These are phyloP conservation scores for Handroanthus guayacan DNA, from an alignment of 257 asterid genomes.

Conservation along the genomic window DNA sequence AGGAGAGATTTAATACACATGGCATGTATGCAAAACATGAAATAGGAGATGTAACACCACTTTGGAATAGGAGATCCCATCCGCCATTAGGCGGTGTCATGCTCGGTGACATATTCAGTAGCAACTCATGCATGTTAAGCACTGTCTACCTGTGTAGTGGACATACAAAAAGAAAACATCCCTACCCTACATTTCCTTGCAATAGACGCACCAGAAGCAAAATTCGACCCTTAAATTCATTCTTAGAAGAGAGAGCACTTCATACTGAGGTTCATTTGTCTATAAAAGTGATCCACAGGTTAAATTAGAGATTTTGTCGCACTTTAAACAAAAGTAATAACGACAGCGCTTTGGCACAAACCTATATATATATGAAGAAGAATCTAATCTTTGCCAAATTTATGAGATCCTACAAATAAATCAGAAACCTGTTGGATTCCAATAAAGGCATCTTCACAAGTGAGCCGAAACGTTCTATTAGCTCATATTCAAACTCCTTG, in stretches of 20 bases:
- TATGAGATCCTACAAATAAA: conserved; percentile 22
- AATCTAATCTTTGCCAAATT: conserved; percentile 8
- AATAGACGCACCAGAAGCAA: conserved; percentile 7
- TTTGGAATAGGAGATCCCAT: too few relatives aligned
- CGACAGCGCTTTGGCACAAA: neutral
- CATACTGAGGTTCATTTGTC: neutral
- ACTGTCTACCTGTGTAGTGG: neutral
- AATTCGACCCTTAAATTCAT: neutral
- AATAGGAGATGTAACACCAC: too few relatives aligned
- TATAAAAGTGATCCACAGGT: conserved; percentile 9
- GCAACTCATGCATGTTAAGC: neutral
- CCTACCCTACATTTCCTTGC: neutral
- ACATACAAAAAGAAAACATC: neutral
- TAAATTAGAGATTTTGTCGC: conserved; percentile 1
- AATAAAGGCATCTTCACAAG: conserved; percentile 92
- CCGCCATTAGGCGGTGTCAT: neutral
- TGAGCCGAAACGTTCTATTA: conserved; percentile 89
- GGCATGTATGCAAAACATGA: too few relatives aligned
- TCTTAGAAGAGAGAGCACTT: neutral
- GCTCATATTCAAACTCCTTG: conserved; percentile 79
- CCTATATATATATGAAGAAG: conserved; percentile 7
- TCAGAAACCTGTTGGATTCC: conserved; percentile 67
- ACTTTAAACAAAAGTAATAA: conserved; percentile 1
- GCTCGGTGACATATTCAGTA: neutral
- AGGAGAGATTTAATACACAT: too few relatives aligned